Evolutionary conservation across 176 grass and related monocot species (phyloP), one percentile per base, ranked within the genome.

Genomic region (Miscanthus lutarioriparius): DNA sequence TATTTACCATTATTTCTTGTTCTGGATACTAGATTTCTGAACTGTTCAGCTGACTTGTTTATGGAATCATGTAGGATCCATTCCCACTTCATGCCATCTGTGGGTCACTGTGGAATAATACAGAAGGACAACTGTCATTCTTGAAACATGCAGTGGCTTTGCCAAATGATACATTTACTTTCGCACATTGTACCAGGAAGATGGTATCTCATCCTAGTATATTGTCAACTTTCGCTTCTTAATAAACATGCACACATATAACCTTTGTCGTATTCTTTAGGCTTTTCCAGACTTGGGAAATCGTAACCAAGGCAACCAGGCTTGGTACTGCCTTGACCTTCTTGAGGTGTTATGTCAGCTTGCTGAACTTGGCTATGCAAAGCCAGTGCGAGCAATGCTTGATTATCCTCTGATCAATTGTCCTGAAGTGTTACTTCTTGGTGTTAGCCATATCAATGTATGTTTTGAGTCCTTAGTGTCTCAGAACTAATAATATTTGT

Each of bases 241-340:
- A 71, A 23, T 76, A 53, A 71, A 67, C 49, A 65, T 44, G 15
- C 2, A n/a, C 14, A 67, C 15, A 35, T 72, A 53, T 91, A 83
- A 75, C 64, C 9, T 82, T 38, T 87, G 43, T 77, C 17, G 66
- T 72, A 63, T 85, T 89, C 8, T 85, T 72, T 85, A 98, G 96
- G 78, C 74, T 67, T 93, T 82, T 89, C 73, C 69, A 85, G 91
- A 98, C 37, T 79, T 93, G 76, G 91, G 77, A 75, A 81, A 89
- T 90, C 72, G 80, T 51, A 90, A 73, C 51, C 82, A 93, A 87
- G 96, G 58, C 51, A 95, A 93, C 73, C 89, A 91, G 38, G 89
- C 91, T 73, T 98, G 96, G 96, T 98, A 91, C 71, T 98, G 89
- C 74, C 80, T 98, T 32, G 96, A 92, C 78, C 96, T 98, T 67